Conservation (phyloP, 2,329 filamentous ascomycete species). For the Penicillium sp. region DNA sequence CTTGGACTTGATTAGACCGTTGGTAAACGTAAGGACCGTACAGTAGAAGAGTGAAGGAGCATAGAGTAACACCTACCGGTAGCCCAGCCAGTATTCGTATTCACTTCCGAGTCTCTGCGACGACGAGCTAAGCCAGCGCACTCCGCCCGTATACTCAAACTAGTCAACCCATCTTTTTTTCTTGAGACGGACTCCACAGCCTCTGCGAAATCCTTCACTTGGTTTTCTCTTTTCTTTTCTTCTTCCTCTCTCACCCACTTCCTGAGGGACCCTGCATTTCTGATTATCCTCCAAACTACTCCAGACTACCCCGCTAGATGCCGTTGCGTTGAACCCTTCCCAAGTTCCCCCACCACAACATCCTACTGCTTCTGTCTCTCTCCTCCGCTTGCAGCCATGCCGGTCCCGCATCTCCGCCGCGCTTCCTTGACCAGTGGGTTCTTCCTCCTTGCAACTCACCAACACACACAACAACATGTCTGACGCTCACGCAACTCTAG, state of each 20-base stretch:
- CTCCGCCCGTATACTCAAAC: not conserved
- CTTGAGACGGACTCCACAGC: not conserved
- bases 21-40: not conserved
- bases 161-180: not conserved
- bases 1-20: not conserved
- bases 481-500: constrained; percentile 37
- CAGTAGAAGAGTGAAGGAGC: too few relatives aligned
- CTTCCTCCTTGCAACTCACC: constrained; percentile 7
- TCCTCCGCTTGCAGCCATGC: constrained; percentile 35
- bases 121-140: constrained; percentile 11
- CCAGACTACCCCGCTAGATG: constrained; percentile 1
- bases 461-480: constrained; percentile 22
- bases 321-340: constrained; percentile 3
- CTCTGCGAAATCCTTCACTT: not conserved
- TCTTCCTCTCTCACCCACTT: not conserved
- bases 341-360: constrained; percentile 7
- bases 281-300: not conserved
- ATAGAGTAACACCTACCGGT: too few relatives aligned
- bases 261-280: not conserved
- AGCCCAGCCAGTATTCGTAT: not conserved
- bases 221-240: not conserved
- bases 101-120: not conserved
- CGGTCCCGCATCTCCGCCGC: constrained; percentile 41
- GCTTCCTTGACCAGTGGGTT: constrained; percentile 43
- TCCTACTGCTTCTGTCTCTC: constrained; percentile 13